Conservation (phyloP, 371 early-diverging fungal genomes). For the Mucor racemosus region DNA sequence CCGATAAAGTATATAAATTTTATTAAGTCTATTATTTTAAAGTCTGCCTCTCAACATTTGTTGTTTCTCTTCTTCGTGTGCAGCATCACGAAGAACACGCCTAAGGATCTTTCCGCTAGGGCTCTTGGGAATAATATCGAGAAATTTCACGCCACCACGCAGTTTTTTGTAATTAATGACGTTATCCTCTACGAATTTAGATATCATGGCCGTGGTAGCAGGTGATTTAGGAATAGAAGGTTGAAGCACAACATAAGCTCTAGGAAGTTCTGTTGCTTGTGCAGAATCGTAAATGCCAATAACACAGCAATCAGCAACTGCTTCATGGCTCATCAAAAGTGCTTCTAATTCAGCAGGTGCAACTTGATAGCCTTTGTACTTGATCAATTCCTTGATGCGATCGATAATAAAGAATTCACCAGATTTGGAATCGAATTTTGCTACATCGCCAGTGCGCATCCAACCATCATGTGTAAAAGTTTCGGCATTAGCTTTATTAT, state of each 20-base stretch:
- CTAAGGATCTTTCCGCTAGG: conserved; percentile 83
- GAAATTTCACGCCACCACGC: conserved; percentile 77
- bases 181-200: conserved; percentile 59
- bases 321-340: conserved; percentile 69
- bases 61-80: conserved; percentile 3
- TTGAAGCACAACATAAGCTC: conserved; percentile 75
- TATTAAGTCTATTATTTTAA: conserved; percentile 1
- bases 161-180: conserved; percentile 80
- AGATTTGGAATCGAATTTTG: conserved; percentile 53
- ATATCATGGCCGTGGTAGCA: conserved; percentile 54
- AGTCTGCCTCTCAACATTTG: not conserved
- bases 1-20: not conserved
- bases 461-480: conserved; percentile 76
- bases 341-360: conserved; percentile 86
- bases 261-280: conserved; percentile 80
- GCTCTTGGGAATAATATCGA: conserved; percentile 77
- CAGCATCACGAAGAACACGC: conserved; percentile 1
- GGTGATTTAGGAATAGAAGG: conserved; percentile 12
- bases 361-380: conserved; percentile 81
- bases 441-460: conserved; percentile 89
- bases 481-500: conserved; percentile 69
- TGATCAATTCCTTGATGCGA: conserved; percentile 80
- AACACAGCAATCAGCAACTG: conserved; percentile 79
- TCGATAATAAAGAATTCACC: conserved; percentile 72
- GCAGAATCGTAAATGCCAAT: conserved; percentile 65